Evolutionary conservation across 1,139 yeast species (phyloP).

Genomic region (Yamadazyma conglobata): DNA sequence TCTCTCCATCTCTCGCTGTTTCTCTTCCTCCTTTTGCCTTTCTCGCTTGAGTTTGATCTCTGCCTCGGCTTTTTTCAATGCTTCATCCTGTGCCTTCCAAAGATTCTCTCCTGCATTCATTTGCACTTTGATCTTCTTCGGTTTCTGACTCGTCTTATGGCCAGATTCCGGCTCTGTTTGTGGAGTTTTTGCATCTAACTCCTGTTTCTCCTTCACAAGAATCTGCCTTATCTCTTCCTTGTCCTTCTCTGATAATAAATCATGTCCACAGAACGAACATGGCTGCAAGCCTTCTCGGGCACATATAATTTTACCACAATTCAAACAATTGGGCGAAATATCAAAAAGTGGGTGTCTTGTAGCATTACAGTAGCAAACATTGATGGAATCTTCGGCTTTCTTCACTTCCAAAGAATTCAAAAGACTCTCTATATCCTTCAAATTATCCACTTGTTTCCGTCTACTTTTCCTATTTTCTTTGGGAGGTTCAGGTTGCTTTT

Average conservation of each 20-base stretch:
- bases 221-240: slow-evolving; percentile 53
- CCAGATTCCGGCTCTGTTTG: slow-evolving; percentile 11
- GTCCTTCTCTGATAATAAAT: slow-evolving; percentile 60
- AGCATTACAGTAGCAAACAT: slow-evolving; percentile 76
- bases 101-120: slow-evolving; percentile 60
- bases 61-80: slow-evolving; percentile 52
- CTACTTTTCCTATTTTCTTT: slow-evolving; percentile 29
- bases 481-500: slow-evolving; percentile 18
- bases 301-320: slow-evolving; percentile 94
- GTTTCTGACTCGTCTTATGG: slow-evolving; percentile 18
- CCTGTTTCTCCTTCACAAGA: slow-evolving; percentile 44
- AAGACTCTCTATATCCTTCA: slow-evolving; percentile 55
- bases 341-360: slow-evolving; percentile 84
- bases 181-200: slow-evolving; percentile 8
- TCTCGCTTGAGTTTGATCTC: slow-evolving; percentile 24
- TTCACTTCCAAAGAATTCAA: slow-evolving; percentile 33
- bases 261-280: slow-evolving; percentile 78
- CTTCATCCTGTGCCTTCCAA: slow-evolving; percentile 64
- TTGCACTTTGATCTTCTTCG: slow-evolving; percentile 45
- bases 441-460: slow-evolving; percentile 44
- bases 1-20: slow-evolving; percentile 24
- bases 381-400: slow-evolving; percentile 14
- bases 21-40: slow-evolving; percentile 21
- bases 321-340: slow-evolving; percentile 87
- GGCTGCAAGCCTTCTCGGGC: slow-evolving; percentile 86